Percentiles rank a stretch among this genome's conserved stretches.
Evolutionary conservation across 192 early-diverging fungal species (phyloP).

Genomic region (Coemansia sp.): DNA sequence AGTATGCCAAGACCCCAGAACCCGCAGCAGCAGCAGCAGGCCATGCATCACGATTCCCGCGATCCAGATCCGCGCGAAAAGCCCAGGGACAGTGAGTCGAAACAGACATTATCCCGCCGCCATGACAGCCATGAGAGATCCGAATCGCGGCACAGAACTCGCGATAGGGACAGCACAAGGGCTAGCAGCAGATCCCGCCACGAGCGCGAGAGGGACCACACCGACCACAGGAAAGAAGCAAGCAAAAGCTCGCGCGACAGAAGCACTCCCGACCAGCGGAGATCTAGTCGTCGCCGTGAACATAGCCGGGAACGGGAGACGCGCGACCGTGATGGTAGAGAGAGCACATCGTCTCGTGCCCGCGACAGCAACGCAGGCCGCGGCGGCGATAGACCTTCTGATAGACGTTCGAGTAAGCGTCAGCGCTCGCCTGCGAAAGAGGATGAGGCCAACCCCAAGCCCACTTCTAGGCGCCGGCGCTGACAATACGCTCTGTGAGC

Average conservation of each 20-base stretch:
- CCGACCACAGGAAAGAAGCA: slow-evolving; percentile 10
- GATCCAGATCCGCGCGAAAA: slow-evolving; percentile 28
- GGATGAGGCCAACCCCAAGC: slow-evolving; percentile 26
- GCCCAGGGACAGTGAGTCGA: slow-evolving; percentile 37
- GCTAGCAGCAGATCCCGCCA: slow-evolving; percentile 22
- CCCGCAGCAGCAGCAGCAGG: slow-evolving; percentile 6
- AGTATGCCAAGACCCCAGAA: slow-evolving; percentile 12
- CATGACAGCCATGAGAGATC: slow-evolving; percentile 30
- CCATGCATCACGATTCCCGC: slow-evolving; percentile 1
- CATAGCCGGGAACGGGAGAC: slow-evolving; percentile 28
- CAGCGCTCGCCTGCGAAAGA: slow-evolving; percentile 47
- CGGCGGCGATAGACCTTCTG: slow-evolving; percentile 19
- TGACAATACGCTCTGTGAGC: neutral
- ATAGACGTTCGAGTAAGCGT: slow-evolving; percentile 35
- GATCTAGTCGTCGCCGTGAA: slow-evolving; percentile 35
- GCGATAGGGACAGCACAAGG: slow-evolving; percentile 24
- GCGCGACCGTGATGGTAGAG: slow-evolving; percentile 20
- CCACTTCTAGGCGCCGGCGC: slow-evolving; percentile 43
- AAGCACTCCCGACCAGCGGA: slow-evolving; percentile 2
- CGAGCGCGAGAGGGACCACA: slow-evolving; percentile 29
- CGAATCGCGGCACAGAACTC: slow-evolving; percentile 24
- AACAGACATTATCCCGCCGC: slow-evolving; percentile 23
- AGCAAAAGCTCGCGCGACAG: slow-evolving; percentile 10
- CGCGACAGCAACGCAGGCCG: slow-evolving; percentile 12
- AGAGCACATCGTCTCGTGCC: slow-evolving; percentile 10